These are phyloP conservation scores for Castanopsis chinensis DNA, from an alignment of 306 rosid species.

Conservation along the genomic window DNA sequence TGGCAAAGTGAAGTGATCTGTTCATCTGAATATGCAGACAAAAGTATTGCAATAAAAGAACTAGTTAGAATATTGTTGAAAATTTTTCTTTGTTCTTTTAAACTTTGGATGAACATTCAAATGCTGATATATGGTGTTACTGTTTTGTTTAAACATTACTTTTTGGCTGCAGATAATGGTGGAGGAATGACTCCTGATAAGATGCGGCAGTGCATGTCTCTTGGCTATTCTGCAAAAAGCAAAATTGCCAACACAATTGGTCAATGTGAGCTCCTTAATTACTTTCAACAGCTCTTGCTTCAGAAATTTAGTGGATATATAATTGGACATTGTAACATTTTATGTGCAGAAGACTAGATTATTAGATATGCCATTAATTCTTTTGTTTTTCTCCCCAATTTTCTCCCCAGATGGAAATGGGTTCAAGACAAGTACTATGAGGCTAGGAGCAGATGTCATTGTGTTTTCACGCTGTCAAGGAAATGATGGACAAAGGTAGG, in stretches of 20 bases:
- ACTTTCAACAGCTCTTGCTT: not conserved
- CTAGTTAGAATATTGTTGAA: no score
- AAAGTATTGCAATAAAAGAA: no score
- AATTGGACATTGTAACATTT: not conserved
- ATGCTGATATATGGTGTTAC: no score
- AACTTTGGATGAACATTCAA: no score
- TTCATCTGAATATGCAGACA: no score
- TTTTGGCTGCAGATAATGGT: conserved; percentile 76
- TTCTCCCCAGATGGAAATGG: conserved; percentile 87
- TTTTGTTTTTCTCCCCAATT: not conserved
- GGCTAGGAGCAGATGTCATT: conserved; percentile 98
- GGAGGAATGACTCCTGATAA: conserved; percentile 99
- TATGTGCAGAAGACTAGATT: not conserved
- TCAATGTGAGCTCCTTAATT: conserved; percentile 41
- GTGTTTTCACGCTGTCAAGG: conserved; percentile 83
- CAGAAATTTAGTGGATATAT: not conserved
- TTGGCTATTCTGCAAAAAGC: conserved; percentile 91
- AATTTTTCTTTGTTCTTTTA: no score
- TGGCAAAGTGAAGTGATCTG: no score
- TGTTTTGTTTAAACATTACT: no score
- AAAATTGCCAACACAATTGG: conserved; percentile 90
- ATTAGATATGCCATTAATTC: not conserved
- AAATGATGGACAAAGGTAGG: conserved; percentile 64
- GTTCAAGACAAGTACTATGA: conserved; percentile 95
- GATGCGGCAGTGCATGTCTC: conserved; percentile 98